Conservation (phyloP, 257 asterid genomes). For the Petrea volubilis region DNA sequence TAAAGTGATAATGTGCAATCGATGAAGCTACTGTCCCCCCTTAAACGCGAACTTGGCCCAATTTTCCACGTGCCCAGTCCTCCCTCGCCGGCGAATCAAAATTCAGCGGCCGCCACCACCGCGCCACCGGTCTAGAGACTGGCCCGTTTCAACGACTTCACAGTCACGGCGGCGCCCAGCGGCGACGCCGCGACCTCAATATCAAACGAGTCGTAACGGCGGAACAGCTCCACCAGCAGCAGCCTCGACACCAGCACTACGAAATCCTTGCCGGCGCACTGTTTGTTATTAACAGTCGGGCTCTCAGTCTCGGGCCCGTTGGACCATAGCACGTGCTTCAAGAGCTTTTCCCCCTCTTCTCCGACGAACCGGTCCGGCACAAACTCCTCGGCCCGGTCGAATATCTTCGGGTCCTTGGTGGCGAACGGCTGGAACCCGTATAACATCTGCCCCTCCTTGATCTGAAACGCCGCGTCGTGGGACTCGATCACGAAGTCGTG, state of each 20-base stretch:
- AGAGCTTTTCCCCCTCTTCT: slow-evolving; percentile 58
- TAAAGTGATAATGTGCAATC: neutral
- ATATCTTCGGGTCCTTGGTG: slow-evolving; percentile 72
- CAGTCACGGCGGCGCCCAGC: slow-evolving; percentile 63
- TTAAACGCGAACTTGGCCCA: no score
- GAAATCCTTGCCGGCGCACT: slow-evolving; percentile 94
- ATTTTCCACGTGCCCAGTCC: neutral
- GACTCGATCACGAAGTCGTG: slow-evolving; percentile 63
- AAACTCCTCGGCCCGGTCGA: slow-evolving; percentile 79
- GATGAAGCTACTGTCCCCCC: neutral
- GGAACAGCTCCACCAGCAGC: slow-evolving; percentile 82
- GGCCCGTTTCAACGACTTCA: slow-evolving; percentile 72
- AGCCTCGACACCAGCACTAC: slow-evolving; percentile 71
- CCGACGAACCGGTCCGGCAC: slow-evolving; percentile 71
- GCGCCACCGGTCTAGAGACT: slow-evolving; percentile 37
- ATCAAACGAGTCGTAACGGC: slow-evolving; percentile 77
- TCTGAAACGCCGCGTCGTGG: slow-evolving; percentile 69
- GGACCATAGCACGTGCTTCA: slow-evolving; percentile 82
- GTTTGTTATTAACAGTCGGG: slow-evolving; percentile 59
- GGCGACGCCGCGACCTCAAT: slow-evolving; percentile 61
- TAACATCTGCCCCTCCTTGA: slow-evolving; percentile 69
- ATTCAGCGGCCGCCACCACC: neutral
- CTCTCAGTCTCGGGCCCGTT: slow-evolving; percentile 74
- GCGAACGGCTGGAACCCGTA: slow-evolving; percentile 90
- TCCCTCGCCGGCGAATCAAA: neutral